These are phyloP conservation scores for Solanum arcanum DNA, from an alignment of 257 asterid genomes.

Conservation along the genomic window DNA sequence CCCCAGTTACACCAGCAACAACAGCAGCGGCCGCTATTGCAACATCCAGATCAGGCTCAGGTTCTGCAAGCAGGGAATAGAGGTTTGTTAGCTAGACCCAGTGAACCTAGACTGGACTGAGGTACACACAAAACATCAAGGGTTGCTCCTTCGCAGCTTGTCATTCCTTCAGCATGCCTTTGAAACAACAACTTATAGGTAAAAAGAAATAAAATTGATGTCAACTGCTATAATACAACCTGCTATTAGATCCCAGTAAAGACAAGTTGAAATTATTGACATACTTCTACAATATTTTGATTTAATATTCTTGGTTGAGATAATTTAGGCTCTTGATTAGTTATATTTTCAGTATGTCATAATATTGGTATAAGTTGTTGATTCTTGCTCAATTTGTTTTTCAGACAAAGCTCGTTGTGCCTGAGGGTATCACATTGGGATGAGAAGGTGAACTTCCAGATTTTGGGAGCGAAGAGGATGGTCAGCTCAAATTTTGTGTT, in stretches of 20 bases:
- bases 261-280: neutral
- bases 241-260: neutral
- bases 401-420: slow-evolving; percentile 31
- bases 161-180: slow-evolving; percentile 27
- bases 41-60: slow-evolving; percentile 47
- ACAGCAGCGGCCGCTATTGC: slow-evolving; percentile 15
- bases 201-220: neutral
- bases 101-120: slow-evolving; percentile 57
- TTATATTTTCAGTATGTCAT: neutral
- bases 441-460: slow-evolving; percentile 7
- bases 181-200: slow-evolving; percentile 55
- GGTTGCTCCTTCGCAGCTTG: slow-evolving; percentile 13
- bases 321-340: neutral
- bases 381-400: neutral
- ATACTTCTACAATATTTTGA: neutral
- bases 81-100: slow-evolving; percentile 31
- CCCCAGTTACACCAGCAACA: slow-evolving; percentile 28
- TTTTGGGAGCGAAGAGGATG: slow-evolving; percentile 3
- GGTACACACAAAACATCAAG: slow-evolving; percentile 3
- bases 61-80: slow-evolving; percentile 55
- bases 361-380: neutral
- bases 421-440: slow-evolving; percentile 11
- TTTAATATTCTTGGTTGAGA: neutral
- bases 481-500: slow-evolving; percentile 28
- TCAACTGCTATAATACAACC: neutral